Conservation (phyloP, 1,284 basidiomycete genomes). For the Puccinia hordei region DNA sequence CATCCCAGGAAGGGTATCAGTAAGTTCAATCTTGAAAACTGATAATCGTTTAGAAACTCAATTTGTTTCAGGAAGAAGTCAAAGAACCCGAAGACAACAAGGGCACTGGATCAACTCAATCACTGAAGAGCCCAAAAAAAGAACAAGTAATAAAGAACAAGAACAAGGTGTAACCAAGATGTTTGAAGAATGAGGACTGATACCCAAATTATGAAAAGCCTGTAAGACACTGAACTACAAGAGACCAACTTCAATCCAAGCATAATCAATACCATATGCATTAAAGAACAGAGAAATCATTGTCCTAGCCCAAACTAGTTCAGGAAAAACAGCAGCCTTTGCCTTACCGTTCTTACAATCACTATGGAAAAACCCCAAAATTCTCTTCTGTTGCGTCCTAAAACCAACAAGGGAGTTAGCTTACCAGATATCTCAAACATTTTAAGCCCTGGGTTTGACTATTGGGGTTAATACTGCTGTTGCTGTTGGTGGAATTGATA, state of each 20-base stretch:
- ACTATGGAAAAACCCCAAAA: constrained; percentile 92
- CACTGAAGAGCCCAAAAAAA: not conserved
- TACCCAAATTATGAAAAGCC: constrained; percentile 83
- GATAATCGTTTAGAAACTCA: not conserved
- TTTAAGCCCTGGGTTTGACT: constrained; percentile 86
- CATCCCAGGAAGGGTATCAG: not conserved
- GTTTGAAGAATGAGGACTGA: constrained; percentile 74
- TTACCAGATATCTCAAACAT: constrained; percentile 97
- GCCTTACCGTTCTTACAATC: constrained; percentile 93
- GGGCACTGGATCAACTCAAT: not conserved
- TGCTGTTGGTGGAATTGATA: constrained; percentile 93
- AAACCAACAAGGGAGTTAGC: constrained; percentile 96
- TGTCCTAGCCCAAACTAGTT: constrained; percentile 94
- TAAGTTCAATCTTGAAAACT: not conserved
- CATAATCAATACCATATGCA: constrained; percentile 83
- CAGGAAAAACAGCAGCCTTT: constrained; percentile 97
- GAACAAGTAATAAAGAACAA: constrained; percentile 1
- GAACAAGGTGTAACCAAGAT: constrained; percentile 54
- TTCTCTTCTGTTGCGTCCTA: constrained; percentile 88
- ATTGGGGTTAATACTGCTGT: constrained; percentile 90
- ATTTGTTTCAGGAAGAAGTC: not conserved
- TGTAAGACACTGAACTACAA: constrained; percentile 81
- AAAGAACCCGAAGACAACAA: not conserved
- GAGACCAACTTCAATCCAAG: constrained; percentile 88
- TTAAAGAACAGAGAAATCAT: constrained; percentile 92